Evolutionary conservation across 371 early-diverging fungal genomes (phyloP).

Genomic region (Fennellomyces sp.): DNA sequence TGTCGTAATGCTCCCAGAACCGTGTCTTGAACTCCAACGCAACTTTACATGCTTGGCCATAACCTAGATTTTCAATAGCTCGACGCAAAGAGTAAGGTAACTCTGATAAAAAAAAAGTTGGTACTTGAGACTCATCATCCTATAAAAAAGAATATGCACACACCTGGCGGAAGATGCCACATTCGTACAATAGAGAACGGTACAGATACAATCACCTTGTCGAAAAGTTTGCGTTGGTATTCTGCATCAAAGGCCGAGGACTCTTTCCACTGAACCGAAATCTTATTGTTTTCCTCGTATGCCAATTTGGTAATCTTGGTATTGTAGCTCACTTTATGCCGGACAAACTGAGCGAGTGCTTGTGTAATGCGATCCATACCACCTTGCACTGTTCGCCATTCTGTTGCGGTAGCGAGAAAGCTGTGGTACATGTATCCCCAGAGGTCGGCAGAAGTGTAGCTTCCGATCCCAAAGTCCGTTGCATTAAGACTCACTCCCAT

Average conservation of each 20-base stretch:
- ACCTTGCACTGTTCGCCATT: constrained; percentile 34
- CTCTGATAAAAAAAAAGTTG: constrained; percentile 5
- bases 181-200: constrained; percentile 30
- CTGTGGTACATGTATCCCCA: constrained; percentile 21
- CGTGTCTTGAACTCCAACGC: constrained; percentile 33
- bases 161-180: constrained; percentile 29
- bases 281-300: constrained; percentile 19
- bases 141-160: neutral
- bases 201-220: constrained; percentile 31
- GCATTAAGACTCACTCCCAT: constrained; percentile 28
- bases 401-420: constrained; percentile 20
- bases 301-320: constrained; percentile 19
- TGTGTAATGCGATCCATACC: constrained; percentile 29
- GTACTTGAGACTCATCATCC: neutral
- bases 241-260: constrained; percentile 15
- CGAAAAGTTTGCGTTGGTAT: constrained; percentile 23
- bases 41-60: constrained; percentile 27
- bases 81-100: constrained; percentile 18
- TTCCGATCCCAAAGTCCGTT: constrained; percentile 21
- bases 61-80: constrained; percentile 27
- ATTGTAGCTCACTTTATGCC: constrained; percentile 25
- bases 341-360: constrained; percentile 28
- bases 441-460: constrained; percentile 5
- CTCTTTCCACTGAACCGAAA: constrained; percentile 32
- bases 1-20: constrained; percentile 35